Percentiles rank a stretch among this genome's conserved stretches.
These are phyloP conservation scores for Russula olivacea DNA, from an alignment of 768 basidiomycete genomes.

Conservation along the genomic window DNA sequence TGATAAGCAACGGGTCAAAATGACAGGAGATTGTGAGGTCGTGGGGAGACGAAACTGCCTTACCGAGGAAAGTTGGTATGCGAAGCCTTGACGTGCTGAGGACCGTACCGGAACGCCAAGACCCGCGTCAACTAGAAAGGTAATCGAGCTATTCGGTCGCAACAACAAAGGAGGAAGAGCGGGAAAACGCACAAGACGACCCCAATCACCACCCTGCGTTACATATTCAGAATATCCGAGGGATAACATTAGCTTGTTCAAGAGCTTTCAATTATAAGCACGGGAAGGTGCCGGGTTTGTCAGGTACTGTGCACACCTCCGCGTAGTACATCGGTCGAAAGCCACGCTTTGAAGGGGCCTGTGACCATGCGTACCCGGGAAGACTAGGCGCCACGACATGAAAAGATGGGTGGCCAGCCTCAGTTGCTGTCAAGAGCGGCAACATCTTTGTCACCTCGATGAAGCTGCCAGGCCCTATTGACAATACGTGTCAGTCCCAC, in stretches of 20 bases:
- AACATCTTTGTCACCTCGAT: conserved; percentile 51
- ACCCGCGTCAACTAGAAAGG: conserved; percentile 28
- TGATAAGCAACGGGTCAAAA: neutral
- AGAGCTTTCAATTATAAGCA: conserved; percentile 14
- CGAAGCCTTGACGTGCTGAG: conserved; percentile 33
- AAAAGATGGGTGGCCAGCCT: conserved; percentile 47
- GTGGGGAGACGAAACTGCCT: neutral
- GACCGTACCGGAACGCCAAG: conserved; percentile 28
- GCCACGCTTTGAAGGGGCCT: conserved; percentile 38
- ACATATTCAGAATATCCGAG: conserved; percentile 34
- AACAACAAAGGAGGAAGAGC: neutral
- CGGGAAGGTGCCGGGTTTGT: neutral
- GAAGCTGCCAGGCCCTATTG: conserved; percentile 19
- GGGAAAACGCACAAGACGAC: conserved; percentile 31
- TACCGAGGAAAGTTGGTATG: conserved; percentile 34
- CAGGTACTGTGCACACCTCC: conserved; percentile 23
- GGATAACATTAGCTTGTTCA: conserved; percentile 27
- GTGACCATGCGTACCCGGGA: conserved; percentile 59
- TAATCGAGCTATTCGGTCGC: neutral
- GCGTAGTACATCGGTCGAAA: conserved; percentile 27
- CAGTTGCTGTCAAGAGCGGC: conserved; percentile 42
- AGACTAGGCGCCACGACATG: conserved; percentile 56
- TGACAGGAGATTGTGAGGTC: neutral
- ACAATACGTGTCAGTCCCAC: neutral
- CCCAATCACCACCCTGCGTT: conserved; percentile 48